These are phyloP conservation scores for Camellia lanceoleosa DNA, from an alignment of 148 eudicot genomes.

Conservation along the genomic window DNA sequence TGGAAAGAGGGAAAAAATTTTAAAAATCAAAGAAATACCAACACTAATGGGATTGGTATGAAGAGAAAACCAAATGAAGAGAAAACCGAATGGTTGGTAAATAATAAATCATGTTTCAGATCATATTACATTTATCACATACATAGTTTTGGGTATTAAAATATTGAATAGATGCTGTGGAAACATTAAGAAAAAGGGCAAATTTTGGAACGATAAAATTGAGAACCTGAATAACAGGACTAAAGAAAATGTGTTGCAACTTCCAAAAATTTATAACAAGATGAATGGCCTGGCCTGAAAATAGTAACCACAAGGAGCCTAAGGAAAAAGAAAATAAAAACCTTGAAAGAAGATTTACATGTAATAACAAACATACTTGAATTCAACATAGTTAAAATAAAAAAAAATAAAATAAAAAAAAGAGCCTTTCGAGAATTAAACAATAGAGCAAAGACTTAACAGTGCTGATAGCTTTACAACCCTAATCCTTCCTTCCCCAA, in stretches of 20 bases:
- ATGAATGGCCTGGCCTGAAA: background rate
- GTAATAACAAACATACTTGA: background rate
- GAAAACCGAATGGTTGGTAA: background rate
- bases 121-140: background rate
- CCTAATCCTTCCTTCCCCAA: background rate
- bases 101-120: background rate
- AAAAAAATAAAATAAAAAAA: background rate
- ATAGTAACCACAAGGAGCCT: background rate
- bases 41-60: background rate
- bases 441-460: background rate
- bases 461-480: background rate
- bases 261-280: background rate
- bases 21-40: background rate
- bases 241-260: background rate
- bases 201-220: background rate
- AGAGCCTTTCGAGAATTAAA: background rate
- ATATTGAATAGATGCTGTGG: background rate
- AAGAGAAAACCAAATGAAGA: too few relatives aligned
- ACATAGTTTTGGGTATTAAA: background rate
- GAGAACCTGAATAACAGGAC: background rate
- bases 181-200: background rate
- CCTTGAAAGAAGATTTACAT: background rate
- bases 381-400: background rate
- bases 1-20: background rate
- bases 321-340: background rate